These are phyloP conservation scores for Postia placenta DNA, from an alignment of 768 basidiomycete species.

Conservation along the genomic window DNA sequence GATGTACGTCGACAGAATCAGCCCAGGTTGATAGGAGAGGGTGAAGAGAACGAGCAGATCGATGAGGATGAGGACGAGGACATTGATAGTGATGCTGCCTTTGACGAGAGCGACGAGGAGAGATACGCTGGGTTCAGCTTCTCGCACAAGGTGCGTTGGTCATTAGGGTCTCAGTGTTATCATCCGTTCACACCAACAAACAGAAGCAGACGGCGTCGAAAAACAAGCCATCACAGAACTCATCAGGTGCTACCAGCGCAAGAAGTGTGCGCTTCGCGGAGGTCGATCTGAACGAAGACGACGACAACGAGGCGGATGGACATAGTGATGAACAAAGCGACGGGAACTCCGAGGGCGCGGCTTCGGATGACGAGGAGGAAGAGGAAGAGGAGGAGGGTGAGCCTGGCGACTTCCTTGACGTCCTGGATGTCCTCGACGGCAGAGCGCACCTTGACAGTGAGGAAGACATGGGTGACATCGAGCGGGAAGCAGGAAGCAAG, in stretches of 20 bases:
- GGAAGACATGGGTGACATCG: slow-evolving; percentile 33
- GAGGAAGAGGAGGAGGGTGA: slow-evolving; percentile 32
- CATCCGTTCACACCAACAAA: too few species aligned
- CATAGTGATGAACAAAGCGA: slow-evolving; percentile 38
- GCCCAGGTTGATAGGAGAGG: slow-evolving; percentile 46
- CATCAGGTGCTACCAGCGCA: slow-evolving; percentile 4
- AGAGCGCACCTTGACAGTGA: slow-evolving; percentile 38
- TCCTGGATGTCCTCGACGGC: slow-evolving; percentile 63
- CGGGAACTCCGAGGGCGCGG: slow-evolving; percentile 28
- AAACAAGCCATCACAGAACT: slow-evolving; percentile 21
- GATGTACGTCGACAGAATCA: slow-evolving; percentile 9
- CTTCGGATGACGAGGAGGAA: slow-evolving; percentile 27
- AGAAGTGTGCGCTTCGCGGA: slow-evolving; percentile 43
- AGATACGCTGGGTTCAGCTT: slow-evolving; percentile 58
- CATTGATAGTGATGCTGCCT: slow-evolving; percentile 78
- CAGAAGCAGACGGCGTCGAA: slow-evolving; percentile 19
- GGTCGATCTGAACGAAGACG: slow-evolving; percentile 62
- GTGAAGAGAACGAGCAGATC: slow-evolving; percentile 68
- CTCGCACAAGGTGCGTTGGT: slow-evolving; percentile 28
- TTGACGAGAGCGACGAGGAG: slow-evolving; percentile 80
- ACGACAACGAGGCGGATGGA: slow-evolving; percentile 28
- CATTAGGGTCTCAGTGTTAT: too few species aligned
- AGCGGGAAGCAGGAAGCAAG: slow-evolving; percentile 21
- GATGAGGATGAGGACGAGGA: slow-evolving; percentile 67
- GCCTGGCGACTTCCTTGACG: slow-evolving; percentile 54